phyloP scores from a whole-genome alignment of 352 stramenopile genomes.

The Pythium aristosporum region DNA sequence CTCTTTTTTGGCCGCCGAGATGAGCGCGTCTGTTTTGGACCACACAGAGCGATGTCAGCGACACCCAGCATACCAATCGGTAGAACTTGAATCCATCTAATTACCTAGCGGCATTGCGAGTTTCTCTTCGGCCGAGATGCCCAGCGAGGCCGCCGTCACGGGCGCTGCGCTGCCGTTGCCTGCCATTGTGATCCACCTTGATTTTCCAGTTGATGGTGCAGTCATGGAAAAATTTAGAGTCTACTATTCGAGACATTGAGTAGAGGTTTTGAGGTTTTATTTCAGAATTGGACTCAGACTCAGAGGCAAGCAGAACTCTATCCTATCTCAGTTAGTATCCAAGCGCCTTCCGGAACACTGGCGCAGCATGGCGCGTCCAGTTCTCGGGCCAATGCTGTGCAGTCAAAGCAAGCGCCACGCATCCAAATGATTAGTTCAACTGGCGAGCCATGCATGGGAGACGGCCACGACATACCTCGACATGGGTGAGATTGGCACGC shows the following conservation, averaged over 20 bases:
- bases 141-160: constrained; percentile 24
- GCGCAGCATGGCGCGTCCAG: constrained; percentile 60
- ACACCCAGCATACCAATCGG: constrained; percentile 1
- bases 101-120: constrained; percentile 30
- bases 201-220: not conserved
- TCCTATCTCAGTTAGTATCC: constrained; percentile 20
- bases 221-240: not conserved
- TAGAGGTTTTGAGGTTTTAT: constrained; percentile 21
- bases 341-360: constrained; percentile 62
- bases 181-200: constrained; percentile 10
- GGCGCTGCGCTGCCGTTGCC: constrained; percentile 2
- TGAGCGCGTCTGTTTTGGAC: constrained; percentile 15
- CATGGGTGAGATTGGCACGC: constrained; percentile 41
- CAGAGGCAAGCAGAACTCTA: not conserved
- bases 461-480: constrained; percentile 43
- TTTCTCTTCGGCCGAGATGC: constrained; percentile 32
- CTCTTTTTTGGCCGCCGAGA: constrained; percentile 20
- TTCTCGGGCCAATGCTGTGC: constrained; percentile 75
- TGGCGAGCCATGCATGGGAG: no score
- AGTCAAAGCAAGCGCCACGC: not conserved
- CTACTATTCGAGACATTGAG: constrained; percentile 5
- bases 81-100: not conserved
- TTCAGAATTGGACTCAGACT: constrained; percentile 8
- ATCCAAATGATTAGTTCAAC: not conserved
- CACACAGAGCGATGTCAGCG: constrained; percentile 4